Base-by-base conservation (phyloP, 495 filamentous ascomycete species). In the Articulospora tetracladia region DNA sequence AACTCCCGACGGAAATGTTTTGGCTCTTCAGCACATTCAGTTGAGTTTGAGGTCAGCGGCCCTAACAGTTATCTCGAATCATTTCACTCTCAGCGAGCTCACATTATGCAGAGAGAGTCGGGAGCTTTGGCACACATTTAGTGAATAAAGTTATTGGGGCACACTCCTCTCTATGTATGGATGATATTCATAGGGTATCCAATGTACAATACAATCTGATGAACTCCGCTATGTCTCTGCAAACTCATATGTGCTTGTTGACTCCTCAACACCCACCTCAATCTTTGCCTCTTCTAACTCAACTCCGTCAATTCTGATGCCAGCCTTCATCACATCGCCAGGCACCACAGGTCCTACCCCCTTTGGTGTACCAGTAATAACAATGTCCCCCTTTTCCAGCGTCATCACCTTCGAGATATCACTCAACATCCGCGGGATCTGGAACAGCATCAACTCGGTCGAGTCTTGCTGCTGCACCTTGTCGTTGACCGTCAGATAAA, bases 331-430 rank as follows among this genome's bases (percentile, higher is more conserved):
- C 19, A 93, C 79, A 79, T 98, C 95, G 0, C 94, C 94, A 1
- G 88, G 83, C 53, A 83, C 80, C 13, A 98, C 93, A 22, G 83
- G 79, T 0, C 94, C 94, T 28, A 98, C 95, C 11, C 94, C 94
- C 81, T 98, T 98, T 41, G 94, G 94, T 50, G 94, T 98, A 41
- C 94, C 94, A 26, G 94, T 98, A 63, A 98, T 74, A 36, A 98
- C 83, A 69, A 98, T 82, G 76, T 98, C 94, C 44, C 93, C 94
- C 70, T 88, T 79, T 76, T 96, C 88, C 62, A 98, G 77, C 3
- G 90, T 92, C 89, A 97, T 96, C n/a, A 97, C 90, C 65, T 85
- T 84, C 49, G 89, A 91, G 67, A 98, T 95, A 76, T 97, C 91
- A 61, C 86, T 88, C 70, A 98, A 73, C 53, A 93, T 82, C 60